Evolutionary conservation across 805 yeast genomes (phyloP), one percentile per base, ranked within the genome.

Genomic region (Nakazawaea ambrosiae): DNA sequence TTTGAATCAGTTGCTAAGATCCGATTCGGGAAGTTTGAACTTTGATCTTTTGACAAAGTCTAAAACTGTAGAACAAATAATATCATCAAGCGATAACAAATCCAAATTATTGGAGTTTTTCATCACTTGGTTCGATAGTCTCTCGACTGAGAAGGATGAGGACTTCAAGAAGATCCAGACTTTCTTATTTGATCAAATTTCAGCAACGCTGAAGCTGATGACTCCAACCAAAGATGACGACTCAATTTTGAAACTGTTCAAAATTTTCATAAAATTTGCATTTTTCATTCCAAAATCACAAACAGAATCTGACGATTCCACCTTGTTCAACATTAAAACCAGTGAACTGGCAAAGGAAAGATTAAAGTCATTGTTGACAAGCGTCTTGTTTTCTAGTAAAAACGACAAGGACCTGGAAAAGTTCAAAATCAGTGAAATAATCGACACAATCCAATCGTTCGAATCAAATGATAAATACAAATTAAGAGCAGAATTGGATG

Each of bases 31-130:
- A 4, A 69, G 75, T 27, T 65, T 83, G 49, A 77, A 77, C 42
- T 88, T 89, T 56, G 97, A 89, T 56, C 66, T 70, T 43, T 53
- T 83, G 20, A 81, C 95, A 2, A 87, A 82, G 50, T 62, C 89
- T 1, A 86, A 81, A 52, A 73, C 86, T 0, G 60, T 75, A 10
- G 77, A 74, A 29, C 55, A 53, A 11, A 50, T 78, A 8, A 45
- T 77, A 7, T 33, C 49, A 3, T 4, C 17, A 15, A 36, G 23
- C 14, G 14, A 20, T 4, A 15, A 20, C 4, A 45, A 37, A 23
- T 28, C 38, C 27, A 43, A 46, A 10, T 46, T 46, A n/a, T 27
- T 49, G 15, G 26, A 42, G 8, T 40, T 40, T 22, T 24, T 37
- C 34, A 35, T 32, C 32, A 42, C 34, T 16, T 45, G 24, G 54